Conservation (phyloP, 176 grass and related monocot genomes). For the Musa beccarii region DNA sequence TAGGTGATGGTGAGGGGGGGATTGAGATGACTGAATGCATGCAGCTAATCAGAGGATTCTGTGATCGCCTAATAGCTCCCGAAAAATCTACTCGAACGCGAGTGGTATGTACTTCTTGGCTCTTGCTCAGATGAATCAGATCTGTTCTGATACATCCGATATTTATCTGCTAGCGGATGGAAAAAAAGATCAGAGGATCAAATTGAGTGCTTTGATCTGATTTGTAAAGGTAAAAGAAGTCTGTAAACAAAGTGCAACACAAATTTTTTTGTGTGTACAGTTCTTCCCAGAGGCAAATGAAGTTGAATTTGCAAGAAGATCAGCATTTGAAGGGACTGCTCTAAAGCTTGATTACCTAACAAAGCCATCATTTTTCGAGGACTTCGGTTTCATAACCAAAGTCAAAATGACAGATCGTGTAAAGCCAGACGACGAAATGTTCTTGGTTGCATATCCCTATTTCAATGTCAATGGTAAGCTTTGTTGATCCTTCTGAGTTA, state of each 20-base stretch:
- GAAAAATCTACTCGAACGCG: constrained; percentile 68
- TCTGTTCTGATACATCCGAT: background rate
- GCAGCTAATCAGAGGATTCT: constrained; percentile 89
- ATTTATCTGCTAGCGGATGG: background rate
- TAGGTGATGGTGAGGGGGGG: constrained; percentile 92
- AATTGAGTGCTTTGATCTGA: no score
- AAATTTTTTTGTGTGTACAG: constrained; percentile 27
- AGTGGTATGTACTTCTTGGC: constrained; percentile 59
- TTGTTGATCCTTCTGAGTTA: background rate
- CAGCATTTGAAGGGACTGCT: constrained; percentile 74
- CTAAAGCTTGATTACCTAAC: constrained; percentile 89
- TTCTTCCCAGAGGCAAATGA: constrained; percentile 97
- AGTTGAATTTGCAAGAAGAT: constrained; percentile 74
- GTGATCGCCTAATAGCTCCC: constrained; percentile 58
- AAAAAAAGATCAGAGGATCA: no score
- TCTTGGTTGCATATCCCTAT: constrained; percentile 92
- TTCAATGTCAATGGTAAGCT: constrained; percentile 94
- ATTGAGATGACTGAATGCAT: constrained; percentile 97
- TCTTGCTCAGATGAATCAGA: no score
- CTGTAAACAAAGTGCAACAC: background rate
- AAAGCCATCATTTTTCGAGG: constrained; percentile 89
- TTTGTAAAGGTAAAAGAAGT: no score
- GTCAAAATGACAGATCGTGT: constrained; percentile 87
- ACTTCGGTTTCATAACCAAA: constrained; percentile 89
- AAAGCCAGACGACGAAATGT: constrained; percentile 58